Conservation (phyloP, 2,329 filamentous ascomycete species). For the Neopestalotiopsis rosae region DNA sequence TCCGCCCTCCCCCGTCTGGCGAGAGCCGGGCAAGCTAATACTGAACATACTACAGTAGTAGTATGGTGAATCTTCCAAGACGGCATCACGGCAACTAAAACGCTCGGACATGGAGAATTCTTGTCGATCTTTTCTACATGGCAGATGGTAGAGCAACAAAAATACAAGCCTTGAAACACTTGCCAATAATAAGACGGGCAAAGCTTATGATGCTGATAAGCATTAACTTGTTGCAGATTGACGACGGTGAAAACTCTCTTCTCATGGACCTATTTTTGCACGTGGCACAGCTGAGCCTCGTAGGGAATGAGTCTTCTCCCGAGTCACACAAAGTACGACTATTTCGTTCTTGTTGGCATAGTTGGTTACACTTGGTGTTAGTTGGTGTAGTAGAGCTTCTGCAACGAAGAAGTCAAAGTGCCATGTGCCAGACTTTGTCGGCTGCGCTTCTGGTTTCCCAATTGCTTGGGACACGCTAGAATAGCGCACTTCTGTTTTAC, state of each 20-base stretch:
- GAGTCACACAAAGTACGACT: background rate
- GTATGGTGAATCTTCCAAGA: no score
- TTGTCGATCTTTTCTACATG: background rate
- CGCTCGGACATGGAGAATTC: background rate
- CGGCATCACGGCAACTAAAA: background rate
- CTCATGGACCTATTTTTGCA: background rate
- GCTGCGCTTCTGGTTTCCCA: background rate
- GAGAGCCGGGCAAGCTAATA: background rate
- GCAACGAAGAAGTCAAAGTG: background rate
- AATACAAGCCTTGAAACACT: background rate
- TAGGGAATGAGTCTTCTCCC: background rate
- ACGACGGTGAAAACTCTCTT: background rate
- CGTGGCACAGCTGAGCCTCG: background rate
- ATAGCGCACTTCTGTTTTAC: background rate
- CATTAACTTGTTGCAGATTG: background rate
- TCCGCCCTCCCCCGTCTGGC: background rate
- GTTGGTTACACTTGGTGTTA: background rate
- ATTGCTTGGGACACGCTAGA: background rate
- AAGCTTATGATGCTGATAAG: background rate
- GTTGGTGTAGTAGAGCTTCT: background rate
- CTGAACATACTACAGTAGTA: no score
- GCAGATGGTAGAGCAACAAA: no score
- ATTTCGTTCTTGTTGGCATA: background rate
- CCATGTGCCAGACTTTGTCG: background rate
- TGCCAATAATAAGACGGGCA: background rate